Base-by-base conservation (phyloP, 495 filamentous ascomycete genomes). In the Podospora pseudopauciseta region DNA sequence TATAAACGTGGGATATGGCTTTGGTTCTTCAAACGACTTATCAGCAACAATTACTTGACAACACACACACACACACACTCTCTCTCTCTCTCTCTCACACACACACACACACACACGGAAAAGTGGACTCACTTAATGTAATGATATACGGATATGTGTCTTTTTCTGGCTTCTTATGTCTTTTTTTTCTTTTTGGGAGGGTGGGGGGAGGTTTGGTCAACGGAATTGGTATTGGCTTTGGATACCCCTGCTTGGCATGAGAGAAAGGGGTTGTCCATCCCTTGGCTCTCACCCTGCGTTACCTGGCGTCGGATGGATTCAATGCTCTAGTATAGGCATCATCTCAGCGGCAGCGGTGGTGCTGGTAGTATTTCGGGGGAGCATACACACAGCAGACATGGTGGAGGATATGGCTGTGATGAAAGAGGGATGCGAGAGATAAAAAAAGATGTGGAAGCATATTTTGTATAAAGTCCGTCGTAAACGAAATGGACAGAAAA, bases 161-260 rank as follows among this genome's bases (percentile, higher is more conserved):
- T 56, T 67, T 64, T 60, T 23, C 16, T 69, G 30, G 30, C 30
- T 65, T 65, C 19, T 66, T 67, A 28, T 64, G 59, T 65, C 13
- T 59, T 65, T 65, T 56, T 59, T 56, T 65, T 65, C 5, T 27
- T 26, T 65, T 58, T 23, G 23, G 34, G 15, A 13, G 53, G 62
- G 60, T 68, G 54, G n/a, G 4, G 55, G n/a, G 5, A n/a, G 55
- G 5, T 58, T 19, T 26, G 55, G 39, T 49, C 39, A 49, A 49
- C 39, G 39, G 39, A 49, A 20, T 5, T 9, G 58, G 34, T n/a
- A 61, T 59, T 49, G 39, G 65, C 34, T 60, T 67, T 67, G 65
- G 65, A 67, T 67, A 67, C 65, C 65, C 65, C 57, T 32, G 26
- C 23, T 49, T 13, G 39, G 39, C 39, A 49, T 16, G 20, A 54